A percentile compares a stretch with the other conserved stretches of the same genome.
These are phyloP conservation scores for Kodamaea neixiangensis DNA, from an alignment of 805 yeast genomes.

Conservation along the genomic window DNA sequence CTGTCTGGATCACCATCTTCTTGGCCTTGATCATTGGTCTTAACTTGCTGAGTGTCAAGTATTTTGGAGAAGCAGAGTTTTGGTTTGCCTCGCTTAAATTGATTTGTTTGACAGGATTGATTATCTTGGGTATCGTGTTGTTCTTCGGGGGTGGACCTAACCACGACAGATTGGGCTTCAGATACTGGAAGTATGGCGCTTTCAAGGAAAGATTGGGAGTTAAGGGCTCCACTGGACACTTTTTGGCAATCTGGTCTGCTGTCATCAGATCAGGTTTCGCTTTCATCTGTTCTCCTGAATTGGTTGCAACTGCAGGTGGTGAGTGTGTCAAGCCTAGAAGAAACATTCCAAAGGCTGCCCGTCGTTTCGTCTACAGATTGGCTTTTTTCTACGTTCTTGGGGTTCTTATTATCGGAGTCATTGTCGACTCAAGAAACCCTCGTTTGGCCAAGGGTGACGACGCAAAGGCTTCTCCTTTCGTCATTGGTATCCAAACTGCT, in stretches of 20 bases:
- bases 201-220: conserved; percentile 29
- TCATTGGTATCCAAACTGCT: conserved; percentile 74
- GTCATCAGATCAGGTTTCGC: conserved; percentile 28
- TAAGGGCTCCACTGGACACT: conserved; percentile 25
- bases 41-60: conserved; percentile 31
- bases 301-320: conserved; percentile 52
- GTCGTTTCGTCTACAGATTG: conserved; percentile 55
- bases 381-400: conserved; percentile 42
- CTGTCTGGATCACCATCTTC: conserved; percentile 42
- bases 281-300: conserved; percentile 49
- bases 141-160: conserved; percentile 42
- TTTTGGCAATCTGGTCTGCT: conserved; percentile 28
- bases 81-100: conserved; percentile 36
- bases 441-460: conserved; percentile 21
- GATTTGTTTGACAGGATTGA: conserved; percentile 31
- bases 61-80: conserved; percentile 40
- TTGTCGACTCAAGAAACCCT: conserved; percentile 31
- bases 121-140: conserved; percentile 36
- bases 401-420: conserved; percentile 41
- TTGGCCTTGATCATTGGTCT: conserved; percentile 24
- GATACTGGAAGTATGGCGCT: conserved; percentile 40
- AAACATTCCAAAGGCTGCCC: conserved; percentile 63
- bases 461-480: conserved; percentile 69
- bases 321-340: conserved; percentile 61
- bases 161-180: conserved; percentile 47